Conservation (phyloP, 2,329 filamentous ascomycete genomes). For the Diatrype stigma region DNA sequence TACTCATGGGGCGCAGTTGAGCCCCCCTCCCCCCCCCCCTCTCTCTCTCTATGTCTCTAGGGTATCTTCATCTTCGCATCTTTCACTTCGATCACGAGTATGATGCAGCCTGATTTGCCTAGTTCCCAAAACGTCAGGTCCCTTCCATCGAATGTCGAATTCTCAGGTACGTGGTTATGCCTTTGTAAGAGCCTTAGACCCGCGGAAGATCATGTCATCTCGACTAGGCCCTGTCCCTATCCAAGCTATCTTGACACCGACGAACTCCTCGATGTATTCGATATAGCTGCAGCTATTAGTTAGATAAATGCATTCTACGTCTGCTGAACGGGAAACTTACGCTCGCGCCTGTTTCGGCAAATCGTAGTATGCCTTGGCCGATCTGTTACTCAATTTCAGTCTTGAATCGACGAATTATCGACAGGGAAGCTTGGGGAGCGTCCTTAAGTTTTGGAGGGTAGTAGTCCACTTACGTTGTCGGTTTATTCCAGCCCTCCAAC, state of each 20-base stretch:
- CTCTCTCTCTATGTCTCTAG: neutral
- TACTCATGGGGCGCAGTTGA: too few relatives aligned
- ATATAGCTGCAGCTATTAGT: neutral
- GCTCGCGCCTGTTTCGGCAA: slow-evolving; percentile 3
- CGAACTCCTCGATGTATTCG: slow-evolving; percentile 4
- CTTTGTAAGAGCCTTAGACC: neutral
- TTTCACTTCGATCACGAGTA: neutral
- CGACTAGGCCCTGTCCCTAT: neutral
- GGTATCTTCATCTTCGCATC: neutral
- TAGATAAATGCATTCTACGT: neutral
- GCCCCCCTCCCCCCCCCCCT: neutral
- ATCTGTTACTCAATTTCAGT: neutral
- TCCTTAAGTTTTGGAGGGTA: neutral
- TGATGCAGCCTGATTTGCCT: neutral
- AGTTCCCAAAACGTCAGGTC: neutral
- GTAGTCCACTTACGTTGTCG: slow-evolving; percentile 1
- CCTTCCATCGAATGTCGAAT: too few relatives aligned
- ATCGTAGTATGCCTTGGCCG: slow-evolving; percentile 1
- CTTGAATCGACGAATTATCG: neutral
- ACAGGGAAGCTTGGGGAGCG: too few relatives aligned
- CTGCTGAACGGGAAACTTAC: neutral
- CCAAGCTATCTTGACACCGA: slow-evolving; percentile 4
- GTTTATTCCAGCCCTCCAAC: slow-evolving; percentile 5
- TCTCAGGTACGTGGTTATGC: too few relatives aligned
- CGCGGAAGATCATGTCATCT: neutral